phyloP scores from a whole-genome alignment of 306 rosid genomes.

The Erythrophleum fordii region DNA sequence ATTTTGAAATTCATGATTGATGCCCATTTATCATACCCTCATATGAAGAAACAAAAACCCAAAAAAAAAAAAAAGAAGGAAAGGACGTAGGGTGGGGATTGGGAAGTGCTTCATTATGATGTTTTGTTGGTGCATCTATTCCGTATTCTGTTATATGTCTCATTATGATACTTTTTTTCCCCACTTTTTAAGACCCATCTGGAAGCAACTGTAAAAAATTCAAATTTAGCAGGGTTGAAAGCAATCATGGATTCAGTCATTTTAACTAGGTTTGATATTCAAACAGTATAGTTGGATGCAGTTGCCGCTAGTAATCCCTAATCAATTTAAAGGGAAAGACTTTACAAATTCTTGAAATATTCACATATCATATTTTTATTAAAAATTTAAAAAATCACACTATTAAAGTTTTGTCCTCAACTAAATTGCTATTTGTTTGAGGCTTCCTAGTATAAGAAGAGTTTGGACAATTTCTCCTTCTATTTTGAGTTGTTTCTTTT shows the following conservation, averaged over 20 bases:
- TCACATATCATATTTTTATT: too few relatives aligned
- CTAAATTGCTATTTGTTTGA: too few relatives aligned
- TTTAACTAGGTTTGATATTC: not conserved
- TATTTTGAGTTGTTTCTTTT: not conserved
- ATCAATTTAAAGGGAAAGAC: not conserved
- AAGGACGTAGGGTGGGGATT: not conserved
- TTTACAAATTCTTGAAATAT: too few relatives aligned
- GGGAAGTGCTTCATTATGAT: constrained; percentile 1
- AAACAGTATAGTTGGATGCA: too few relatives aligned
- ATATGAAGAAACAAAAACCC: constrained; percentile 8
- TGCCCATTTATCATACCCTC: constrained; percentile 16
- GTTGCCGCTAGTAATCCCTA: not conserved
- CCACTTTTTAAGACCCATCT: not conserved
- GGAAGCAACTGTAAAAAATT: not conserved
- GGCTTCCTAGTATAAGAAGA: not conserved
- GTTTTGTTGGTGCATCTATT: not conserved
- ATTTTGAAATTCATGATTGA: not conserved
- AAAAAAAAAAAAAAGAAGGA: not conserved
- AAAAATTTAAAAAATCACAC: too few relatives aligned
- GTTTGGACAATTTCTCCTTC: not conserved
- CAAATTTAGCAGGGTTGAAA: not conserved
- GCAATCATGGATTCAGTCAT: not conserved
- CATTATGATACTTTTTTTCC: not conserved
- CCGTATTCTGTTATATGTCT: not conserved
- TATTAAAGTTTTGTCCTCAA: too few relatives aligned